Evolutionary conservation across 352 stramenopile genomes (phyloP).

Genomic region (Aphanomyces invadans): DNA sequence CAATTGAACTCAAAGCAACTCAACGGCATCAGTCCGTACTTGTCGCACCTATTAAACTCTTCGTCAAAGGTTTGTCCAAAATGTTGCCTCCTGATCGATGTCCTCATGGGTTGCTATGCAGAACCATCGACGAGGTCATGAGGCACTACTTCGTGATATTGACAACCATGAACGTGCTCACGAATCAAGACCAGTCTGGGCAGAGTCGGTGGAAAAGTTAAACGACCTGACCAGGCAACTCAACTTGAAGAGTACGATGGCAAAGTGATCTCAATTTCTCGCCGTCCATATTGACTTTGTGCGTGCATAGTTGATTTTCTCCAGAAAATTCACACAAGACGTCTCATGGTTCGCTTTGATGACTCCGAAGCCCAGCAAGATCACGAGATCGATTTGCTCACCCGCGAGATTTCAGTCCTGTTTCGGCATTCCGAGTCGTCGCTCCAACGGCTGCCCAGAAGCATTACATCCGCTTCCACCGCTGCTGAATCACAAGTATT

Average conservation of each 20-base stretch:
- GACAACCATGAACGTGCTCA: neutral
- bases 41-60: neutral
- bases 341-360: constrained; percentile 79
- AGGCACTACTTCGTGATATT: neutral
- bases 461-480: constrained; percentile 28
- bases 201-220: neutral
- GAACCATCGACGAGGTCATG: neutral
- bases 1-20: neutral
- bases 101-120: neutral
- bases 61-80: constrained; percentile 7
- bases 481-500: constrained; percentile 46
- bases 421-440: constrained; percentile 60
- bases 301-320: constrained; percentile 82
- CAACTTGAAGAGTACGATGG: constrained; percentile 61
- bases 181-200: neutral
- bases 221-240: constrained; percentile 60
- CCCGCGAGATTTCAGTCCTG: constrained; percentile 48
- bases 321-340: constrained; percentile 61
- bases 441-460: constrained; percentile 58
- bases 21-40: neutral
- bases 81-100: too few species aligned
- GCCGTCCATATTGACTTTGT: too few species aligned
- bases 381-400: constrained; percentile 59
- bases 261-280: too few species aligned
- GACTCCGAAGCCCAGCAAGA: constrained; percentile 57